Conservation (phyloP, 2,329 filamentous ascomycete species). For the Epichloe brachyelytri region DNA sequence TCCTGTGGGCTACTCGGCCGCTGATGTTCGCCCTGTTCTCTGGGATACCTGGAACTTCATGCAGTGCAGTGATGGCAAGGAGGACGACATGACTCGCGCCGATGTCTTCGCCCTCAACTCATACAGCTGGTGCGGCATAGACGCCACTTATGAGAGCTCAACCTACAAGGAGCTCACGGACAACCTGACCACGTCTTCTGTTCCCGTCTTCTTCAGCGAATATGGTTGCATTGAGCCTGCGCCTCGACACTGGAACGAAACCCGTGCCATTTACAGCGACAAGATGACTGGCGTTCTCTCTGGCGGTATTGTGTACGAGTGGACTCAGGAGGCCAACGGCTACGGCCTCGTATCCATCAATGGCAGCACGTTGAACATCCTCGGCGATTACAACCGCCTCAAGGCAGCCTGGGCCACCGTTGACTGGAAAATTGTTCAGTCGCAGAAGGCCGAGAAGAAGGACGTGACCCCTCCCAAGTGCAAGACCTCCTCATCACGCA, state of each 20-base stretch:
- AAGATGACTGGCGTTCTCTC: slow-evolving; percentile 58
- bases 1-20: slow-evolving; percentile 70
- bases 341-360: slow-evolving; percentile 53
- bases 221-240: slow-evolving; percentile 62
- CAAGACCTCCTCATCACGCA: slow-evolving; percentile 51
- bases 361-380: slow-evolving; percentile 42
- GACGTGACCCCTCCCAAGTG: slow-evolving; percentile 48
- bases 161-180: slow-evolving; percentile 50
- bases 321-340: slow-evolving; percentile 55
- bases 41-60: slow-evolving; percentile 67
- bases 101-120: slow-evolving; percentile 68
- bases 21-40: slow-evolving; percentile 61
- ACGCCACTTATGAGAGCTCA: slow-evolving; percentile 48
- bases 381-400: slow-evolving; percentile 59
- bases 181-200: slow-evolving; percentile 51
- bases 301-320: slow-evolving; percentile 74
- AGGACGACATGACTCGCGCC: slow-evolving; percentile 47
- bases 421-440: slow-evolving; percentile 55
- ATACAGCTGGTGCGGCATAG: slow-evolving; percentile 54
- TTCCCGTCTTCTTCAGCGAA: slow-evolving; percentile 75
- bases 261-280: slow-evolving; percentile 55
- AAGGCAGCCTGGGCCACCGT: slow-evolving; percentile 62
- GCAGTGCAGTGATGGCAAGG: slow-evolving; percentile 47
- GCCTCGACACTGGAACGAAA: slow-evolving; percentile 67
- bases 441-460: slow-evolving; percentile 42